phyloP scores from a whole-genome alignment of 202 grass and related monocot genomes.

The Setaria italica region DNA sequence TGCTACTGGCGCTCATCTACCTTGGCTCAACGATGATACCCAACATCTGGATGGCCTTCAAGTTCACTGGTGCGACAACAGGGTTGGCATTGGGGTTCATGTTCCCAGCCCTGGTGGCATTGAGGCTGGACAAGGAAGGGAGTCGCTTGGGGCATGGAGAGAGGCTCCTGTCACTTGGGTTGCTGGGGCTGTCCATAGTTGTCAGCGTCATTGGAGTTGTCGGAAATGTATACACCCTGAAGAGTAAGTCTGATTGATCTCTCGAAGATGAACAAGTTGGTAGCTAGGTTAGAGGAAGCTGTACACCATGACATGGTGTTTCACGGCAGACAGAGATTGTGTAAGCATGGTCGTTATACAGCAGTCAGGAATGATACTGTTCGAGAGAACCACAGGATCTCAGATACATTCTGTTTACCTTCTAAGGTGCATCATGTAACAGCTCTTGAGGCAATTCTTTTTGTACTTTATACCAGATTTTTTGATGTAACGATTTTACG shows the following conservation, averaged over 20 bases:
- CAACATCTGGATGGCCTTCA: conserved; percentile 97
- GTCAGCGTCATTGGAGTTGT: conserved; percentile 76
- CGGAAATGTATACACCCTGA: conserved; percentile 86
- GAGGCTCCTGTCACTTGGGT: conserved; percentile 61
- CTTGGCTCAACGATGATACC: conserved; percentile 89
- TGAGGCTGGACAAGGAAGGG: conserved; percentile 81
- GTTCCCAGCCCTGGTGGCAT: conserved; percentile 76
- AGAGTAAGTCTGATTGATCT: conserved; percentile 68
- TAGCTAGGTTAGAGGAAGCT: conserved; percentile 34
- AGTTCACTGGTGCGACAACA: conserved; percentile 89
- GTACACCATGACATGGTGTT: conserved; percentile 13
- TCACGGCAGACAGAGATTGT: conserved; percentile 21
- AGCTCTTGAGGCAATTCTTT: conserved; percentile 26
- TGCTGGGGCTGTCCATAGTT: conserved; percentile 72
- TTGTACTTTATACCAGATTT: conserved; percentile 38
- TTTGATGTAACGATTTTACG: conserved; percentile 38
- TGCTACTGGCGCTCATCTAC: conserved; percentile 75
- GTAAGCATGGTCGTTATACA: conserved; percentile 38
- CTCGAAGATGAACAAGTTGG: neutral
- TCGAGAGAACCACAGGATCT: conserved; percentile 38
- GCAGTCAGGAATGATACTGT: conserved; percentile 30
- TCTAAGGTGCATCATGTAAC: neutral
- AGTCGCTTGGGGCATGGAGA: conserved; percentile 59
- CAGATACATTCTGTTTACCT: conserved; percentile 40
- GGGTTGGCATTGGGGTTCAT: conserved; percentile 92